Base-by-base conservation (phyloP, 2,329 filamentous ascomycete species). In the Nemania sp. region DNA sequence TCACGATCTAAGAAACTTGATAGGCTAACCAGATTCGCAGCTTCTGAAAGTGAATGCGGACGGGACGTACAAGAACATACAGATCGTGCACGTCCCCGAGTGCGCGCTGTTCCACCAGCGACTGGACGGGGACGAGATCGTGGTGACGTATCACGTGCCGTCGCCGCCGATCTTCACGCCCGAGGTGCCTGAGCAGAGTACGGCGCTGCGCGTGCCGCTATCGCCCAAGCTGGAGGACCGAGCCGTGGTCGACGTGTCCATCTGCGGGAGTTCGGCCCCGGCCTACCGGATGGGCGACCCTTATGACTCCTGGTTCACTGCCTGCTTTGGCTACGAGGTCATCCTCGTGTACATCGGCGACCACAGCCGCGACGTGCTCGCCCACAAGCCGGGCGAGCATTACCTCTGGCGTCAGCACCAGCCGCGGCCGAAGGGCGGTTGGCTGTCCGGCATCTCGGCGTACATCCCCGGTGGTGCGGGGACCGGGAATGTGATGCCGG, bases 281-380 rank as follows among this genome's bases (percentile, higher is more conserved):
- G 86, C 78, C 1, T 88, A 84, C 66, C 77, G 83, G 45, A 88
- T 91, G 84, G 84, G 83, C 3, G 63, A 72, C 2, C 52, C 69
- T 23, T 84, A 81, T 64, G 82, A 86, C 59, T 69, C 70, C 20
- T 91, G 88, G 86, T 90, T 92, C 72, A 82, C 81, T 14, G 74
- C 76, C 17, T 80, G 83, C 57, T 82, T 91, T 36, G 86, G 86
- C 6, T 86, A 84, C 65, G 70, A 74, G 4, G 79, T 82, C 0
- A 71, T 81, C 0, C 75, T 91, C 4, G 75, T 85, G 3, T 90
- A 87, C 68, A 80, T 91, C 33, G 88, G 87, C 7, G 72, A 78
- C 28, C 80, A 82, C 41, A 75, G 74, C 22, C 77, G 88, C 11
- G 73, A 75, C 2, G 81, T 90, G 0, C 73, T 90, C 12, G 88